phyloP scores from a whole-genome alignment of 2,329 filamentous ascomycete genomes.

The Beauveria medogensis region DNA sequence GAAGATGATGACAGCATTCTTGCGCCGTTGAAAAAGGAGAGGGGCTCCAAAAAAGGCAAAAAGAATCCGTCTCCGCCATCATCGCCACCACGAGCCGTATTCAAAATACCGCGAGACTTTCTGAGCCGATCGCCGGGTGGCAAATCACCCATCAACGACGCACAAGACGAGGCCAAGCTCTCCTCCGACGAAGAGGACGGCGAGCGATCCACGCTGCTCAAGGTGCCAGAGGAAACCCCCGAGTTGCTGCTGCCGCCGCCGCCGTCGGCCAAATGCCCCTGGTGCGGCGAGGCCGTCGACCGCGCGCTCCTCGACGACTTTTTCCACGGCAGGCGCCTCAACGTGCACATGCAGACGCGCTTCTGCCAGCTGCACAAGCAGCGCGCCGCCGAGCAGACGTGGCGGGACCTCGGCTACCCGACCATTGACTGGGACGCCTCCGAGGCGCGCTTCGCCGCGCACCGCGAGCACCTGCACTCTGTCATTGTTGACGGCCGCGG shows the following conservation, averaged over 20 bases:
- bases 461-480: conserved; percentile 46
- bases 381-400: conserved; percentile 40
- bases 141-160: not conserved
- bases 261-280: conserved; percentile 43
- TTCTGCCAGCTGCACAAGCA: conserved; percentile 60
- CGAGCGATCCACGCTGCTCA: not conserved
- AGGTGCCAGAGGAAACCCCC: not conserved
- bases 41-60: not conserved
- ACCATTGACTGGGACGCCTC: conserved; percentile 60
- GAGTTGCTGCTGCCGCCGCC: not conserved
- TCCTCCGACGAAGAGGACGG: not conserved
- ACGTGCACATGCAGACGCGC: conserved; percentile 47
- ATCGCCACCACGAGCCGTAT: conserved; percentile 15
- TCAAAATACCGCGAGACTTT: conserved; percentile 15
- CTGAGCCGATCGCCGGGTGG: not conserved
- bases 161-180: not conserved
- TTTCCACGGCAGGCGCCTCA: conserved; percentile 39
- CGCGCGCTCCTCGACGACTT: conserved; percentile 45
- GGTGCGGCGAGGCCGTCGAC: conserved; percentile 57
- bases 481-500: conserved; percentile 48
- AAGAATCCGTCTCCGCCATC: conserved; percentile 7
- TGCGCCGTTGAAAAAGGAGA: not conserved
- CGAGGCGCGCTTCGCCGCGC: conserved; percentile 46
- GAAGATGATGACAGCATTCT: conserved; percentile 5
- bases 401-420: conserved; percentile 54